Evolutionary conservation across 2,329 filamentous ascomycete genomes (phyloP).

Genomic region (Epichloe festucae): DNA sequence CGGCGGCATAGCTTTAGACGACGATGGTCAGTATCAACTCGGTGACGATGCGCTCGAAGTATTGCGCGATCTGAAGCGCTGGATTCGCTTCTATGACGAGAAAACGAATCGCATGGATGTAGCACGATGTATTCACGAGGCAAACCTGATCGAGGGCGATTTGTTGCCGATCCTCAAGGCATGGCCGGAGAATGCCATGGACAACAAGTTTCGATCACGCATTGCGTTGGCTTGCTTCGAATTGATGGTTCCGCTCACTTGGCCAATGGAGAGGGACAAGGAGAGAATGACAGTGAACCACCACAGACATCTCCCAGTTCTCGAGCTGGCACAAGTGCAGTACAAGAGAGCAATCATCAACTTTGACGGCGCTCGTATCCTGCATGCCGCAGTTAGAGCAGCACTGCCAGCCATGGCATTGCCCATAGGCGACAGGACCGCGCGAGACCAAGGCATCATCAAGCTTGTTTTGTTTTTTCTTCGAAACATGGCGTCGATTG

Average conservation of each 20-base stretch:
- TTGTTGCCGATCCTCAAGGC: conserved; percentile 75
- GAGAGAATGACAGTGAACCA: conserved; percentile 85
- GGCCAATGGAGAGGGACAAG: conserved; percentile 73
- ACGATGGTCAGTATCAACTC: conserved; percentile 72
- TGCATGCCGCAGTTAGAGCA: conserved; percentile 69
- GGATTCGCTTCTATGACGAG: conserved; percentile 89
- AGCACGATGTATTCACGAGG: conserved; percentile 79
- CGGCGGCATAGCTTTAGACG: conserved; percentile 67
- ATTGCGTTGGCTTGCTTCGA: conserved; percentile 80
- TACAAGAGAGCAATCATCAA: conserved; percentile 88
- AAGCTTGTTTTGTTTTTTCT: conserved; percentile 82
- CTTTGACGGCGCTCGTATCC: conserved; percentile 61
- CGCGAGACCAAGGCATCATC: conserved; percentile 82
- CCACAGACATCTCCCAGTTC: conserved; percentile 77
- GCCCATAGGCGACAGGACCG: conserved; percentile 58
- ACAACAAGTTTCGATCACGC: conserved; percentile 64
- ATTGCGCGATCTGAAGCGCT: conserved; percentile 85
- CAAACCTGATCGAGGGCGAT: conserved; percentile 83
- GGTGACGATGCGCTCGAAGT: conserved; percentile 90
- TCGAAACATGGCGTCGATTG: conserved; percentile 77
- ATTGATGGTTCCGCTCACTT: conserved; percentile 82
- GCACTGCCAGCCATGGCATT: conserved; percentile 78
- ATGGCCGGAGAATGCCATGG: conserved; percentile 61
- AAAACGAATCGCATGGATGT: conserved; percentile 92
- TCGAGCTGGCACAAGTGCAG: conserved; percentile 73